Percentiles rank a stretch among this genome's conserved stretches.
phyloP scores from a whole-genome alignment of 192 early-diverging fungal species.

The Cetraspora pellucida region DNA sequence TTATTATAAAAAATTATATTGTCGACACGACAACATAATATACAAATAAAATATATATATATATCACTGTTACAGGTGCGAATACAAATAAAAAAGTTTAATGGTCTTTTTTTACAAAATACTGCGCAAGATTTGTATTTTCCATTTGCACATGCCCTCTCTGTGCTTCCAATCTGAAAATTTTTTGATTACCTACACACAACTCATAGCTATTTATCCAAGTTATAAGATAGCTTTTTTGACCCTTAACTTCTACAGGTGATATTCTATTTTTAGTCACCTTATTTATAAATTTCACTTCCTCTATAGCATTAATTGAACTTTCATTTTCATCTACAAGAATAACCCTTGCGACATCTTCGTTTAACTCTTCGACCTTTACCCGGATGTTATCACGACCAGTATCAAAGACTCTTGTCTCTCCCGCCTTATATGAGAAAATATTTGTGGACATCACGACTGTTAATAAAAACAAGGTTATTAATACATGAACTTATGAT shows the following conservation, averaged over 20 bases:
- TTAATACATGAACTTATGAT: too few species aligned
- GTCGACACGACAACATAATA: too few species aligned
- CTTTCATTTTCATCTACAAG: neutral
- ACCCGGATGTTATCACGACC: neutral
- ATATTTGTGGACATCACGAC: neutral
- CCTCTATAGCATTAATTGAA: neutral
- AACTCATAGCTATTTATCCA: slow-evolving; percentile 9
- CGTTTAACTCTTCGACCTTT: neutral
- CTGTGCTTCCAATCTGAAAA: neutral
- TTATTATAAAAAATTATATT: too few species aligned
- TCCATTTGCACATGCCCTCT: neutral
- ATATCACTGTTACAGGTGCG: too few species aligned
- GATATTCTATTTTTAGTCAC: neutral
- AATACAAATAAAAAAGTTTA: too few species aligned
- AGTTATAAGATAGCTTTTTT: slow-evolving; percentile 2
- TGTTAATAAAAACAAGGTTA: neutral
- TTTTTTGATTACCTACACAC: neutral
- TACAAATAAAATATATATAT: too few species aligned
- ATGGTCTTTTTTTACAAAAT: too few species aligned
- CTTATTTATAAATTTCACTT: neutral
- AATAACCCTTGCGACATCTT: neutral
- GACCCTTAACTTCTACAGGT: neutral
- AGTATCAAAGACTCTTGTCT: neutral
- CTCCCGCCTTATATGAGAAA: neutral
- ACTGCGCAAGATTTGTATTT: too few species aligned